These are phyloP conservation scores for Basipetospora chlamydospora DNA, from an alignment of 2,329 filamentous ascomycete species.

Conservation along the genomic window DNA sequence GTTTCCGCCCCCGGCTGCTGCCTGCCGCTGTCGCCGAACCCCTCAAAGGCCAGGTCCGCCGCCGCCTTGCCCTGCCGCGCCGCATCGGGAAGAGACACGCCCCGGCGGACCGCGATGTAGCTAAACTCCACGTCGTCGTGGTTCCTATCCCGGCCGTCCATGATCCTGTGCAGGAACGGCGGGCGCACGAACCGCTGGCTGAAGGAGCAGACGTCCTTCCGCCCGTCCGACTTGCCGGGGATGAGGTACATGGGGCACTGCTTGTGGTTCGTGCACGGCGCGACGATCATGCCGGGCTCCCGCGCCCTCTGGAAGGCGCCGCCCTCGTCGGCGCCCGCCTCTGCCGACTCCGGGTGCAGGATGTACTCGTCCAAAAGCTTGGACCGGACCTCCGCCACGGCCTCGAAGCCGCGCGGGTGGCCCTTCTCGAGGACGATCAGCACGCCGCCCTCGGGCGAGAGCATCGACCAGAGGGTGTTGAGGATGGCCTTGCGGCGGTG, in stretches of 20 bases:
- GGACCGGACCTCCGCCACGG: constrained; percentile 70
- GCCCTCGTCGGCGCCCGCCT: constrained; percentile 11
- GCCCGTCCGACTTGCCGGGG: constrained; percentile 53
- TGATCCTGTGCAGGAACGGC: constrained; percentile 61
- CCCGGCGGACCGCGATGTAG: constrained; percentile 74
- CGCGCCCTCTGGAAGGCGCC: constrained; percentile 22
- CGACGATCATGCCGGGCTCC: constrained; percentile 50
- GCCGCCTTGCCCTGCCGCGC: constrained; percentile 23
- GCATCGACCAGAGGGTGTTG: constrained; percentile 77
- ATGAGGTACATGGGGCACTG: constrained; percentile 77
- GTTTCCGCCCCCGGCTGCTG: constrained; percentile 3
- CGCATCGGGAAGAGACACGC: constrained; percentile 24
- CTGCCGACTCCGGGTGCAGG: constrained; percentile 34
- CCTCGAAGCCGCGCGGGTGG: constrained; percentile 81
- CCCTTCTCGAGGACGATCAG: constrained; percentile 85
- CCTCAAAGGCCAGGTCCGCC: constrained; percentile 53
- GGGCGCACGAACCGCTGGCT: constrained; percentile 78
- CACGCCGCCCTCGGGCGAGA: constrained; percentile 73
- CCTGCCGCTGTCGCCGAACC: constrained; percentile 23
- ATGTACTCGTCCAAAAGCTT: constrained; percentile 66
- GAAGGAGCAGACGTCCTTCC: constrained; percentile 88
- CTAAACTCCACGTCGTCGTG: constrained; percentile 87
- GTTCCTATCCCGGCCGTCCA: constrained; percentile 56
- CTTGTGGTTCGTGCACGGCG: constrained; percentile 77
- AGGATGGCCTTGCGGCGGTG: constrained; percentile 65